phyloP scores from a whole-genome alignment of 2,329 filamentous ascomycete genomes.

The Hymenoscyphus occultus region DNA sequence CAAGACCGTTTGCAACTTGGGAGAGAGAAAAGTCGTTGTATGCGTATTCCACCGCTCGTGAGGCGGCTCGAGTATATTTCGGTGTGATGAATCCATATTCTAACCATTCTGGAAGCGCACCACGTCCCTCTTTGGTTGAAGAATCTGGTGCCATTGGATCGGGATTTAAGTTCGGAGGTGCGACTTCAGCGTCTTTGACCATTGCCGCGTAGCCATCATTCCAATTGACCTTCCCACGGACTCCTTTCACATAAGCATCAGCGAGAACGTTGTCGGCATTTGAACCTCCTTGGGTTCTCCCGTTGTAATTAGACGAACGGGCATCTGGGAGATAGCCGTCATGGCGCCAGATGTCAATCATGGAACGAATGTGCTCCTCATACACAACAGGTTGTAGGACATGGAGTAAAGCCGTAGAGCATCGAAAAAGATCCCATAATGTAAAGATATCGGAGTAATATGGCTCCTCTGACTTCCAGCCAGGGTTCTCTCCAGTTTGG shows the following conservation, averaged over 20 bases:
- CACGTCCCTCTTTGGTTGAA: constrained; percentile 64
- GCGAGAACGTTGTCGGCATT: constrained; percentile 71
- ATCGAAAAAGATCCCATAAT: constrained; percentile 63
- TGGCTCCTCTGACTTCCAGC: constrained; percentile 61
- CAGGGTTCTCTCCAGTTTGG: constrained; percentile 67
- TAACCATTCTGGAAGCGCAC: constrained; percentile 68
- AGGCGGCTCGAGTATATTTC: constrained; percentile 58
- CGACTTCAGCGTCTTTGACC: constrained; percentile 64
- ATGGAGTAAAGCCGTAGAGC: constrained; percentile 62
- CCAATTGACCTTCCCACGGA: constrained; percentile 61
- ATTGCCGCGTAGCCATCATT: constrained; percentile 59
- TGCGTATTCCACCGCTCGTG: constrained; percentile 64
- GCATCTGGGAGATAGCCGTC: constrained; percentile 65
- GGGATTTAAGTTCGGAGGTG: constrained; percentile 57
- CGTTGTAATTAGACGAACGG: constrained; percentile 66
- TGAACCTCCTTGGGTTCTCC: constrained; percentile 65
- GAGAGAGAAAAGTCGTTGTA: constrained; percentile 66
- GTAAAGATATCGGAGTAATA: constrained; percentile 73
- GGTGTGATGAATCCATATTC: constrained; percentile 63
- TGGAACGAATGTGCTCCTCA: constrained; percentile 62
- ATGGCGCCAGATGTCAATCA: constrained; percentile 66
- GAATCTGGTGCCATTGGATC: constrained; percentile 52
- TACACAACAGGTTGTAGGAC: constrained; percentile 61
- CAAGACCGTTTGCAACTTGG: constrained; percentile 54
- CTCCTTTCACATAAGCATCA: constrained; percentile 68